Evolutionary conservation across 139 green algal species (phyloP).

Genomic region (Deuterostichococcus epilithicus): DNA sequence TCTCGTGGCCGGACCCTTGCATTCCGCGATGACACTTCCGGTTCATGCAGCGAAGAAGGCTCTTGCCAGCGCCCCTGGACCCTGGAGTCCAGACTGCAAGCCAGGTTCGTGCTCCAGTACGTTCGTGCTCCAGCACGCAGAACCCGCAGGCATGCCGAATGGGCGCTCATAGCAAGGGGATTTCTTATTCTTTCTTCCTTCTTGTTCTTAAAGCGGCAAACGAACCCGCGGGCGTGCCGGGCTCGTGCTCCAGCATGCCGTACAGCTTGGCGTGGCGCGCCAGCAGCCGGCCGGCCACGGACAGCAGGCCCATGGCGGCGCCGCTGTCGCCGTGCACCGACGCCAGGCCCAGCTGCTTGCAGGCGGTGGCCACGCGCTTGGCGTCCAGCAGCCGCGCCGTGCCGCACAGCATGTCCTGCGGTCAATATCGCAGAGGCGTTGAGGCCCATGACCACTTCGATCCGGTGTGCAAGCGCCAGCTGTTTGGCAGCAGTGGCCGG

Average conservation of each 20-base stretch:
- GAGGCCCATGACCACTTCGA: no score
- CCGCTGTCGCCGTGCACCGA: conserved; percentile 23
- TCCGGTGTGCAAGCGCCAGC: no score
- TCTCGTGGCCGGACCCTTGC: no score
- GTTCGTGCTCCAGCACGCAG: no score
- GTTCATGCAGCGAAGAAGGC: no score
- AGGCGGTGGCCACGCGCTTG: conserved; percentile 41
- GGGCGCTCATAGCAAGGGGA: no score
- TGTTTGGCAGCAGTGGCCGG: no score
- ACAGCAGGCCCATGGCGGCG: conserved; percentile 28
- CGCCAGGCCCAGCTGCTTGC: conserved; percentile 34
- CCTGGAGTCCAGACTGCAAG: neutral
- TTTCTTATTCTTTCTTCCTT: no score
- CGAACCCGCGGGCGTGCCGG: conserved; percentile 28
- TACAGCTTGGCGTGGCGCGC: conserved; percentile 49
- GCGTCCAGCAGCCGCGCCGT: conserved; percentile 45
- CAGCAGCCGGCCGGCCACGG: conserved; percentile 41
- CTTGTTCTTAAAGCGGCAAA: neutral
- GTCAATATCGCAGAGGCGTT: neutral
- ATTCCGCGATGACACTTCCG: no score
- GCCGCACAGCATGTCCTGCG: conserved; percentile 29
- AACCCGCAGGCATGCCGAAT: no score
- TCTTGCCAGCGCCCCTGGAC: neutral
- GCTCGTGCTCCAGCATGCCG: conserved; percentile 66
- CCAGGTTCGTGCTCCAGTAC: no score